phyloP scores from a whole-genome alignment of 345 rosid species.

The Eucalyptus cloeziana region DNA sequence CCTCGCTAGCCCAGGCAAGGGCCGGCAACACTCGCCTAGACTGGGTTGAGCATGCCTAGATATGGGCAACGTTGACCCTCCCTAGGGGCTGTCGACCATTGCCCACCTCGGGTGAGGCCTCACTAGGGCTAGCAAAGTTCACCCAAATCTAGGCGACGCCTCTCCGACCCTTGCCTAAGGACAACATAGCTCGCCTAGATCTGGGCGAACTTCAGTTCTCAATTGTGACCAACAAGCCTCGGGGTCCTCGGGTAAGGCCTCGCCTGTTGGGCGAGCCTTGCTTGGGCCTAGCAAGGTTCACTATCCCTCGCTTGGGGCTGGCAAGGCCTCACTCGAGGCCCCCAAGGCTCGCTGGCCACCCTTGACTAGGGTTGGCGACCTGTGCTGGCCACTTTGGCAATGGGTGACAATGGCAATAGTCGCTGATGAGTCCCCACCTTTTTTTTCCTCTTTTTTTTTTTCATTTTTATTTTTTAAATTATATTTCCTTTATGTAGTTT shows the following conservation, averaged over 20 bases:
- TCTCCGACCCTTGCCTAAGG: fast-evolving
- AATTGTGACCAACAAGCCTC: fast-evolving
- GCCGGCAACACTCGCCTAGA: too few relatives aligned
- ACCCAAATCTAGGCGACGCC: fast-evolving
- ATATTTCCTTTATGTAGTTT: too few relatives aligned
- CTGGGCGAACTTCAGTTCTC: fast-evolving
- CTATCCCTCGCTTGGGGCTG: too few relatives aligned
- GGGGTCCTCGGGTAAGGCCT: fast-evolving
- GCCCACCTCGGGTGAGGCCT: fast-evolving
- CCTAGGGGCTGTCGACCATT: fast-evolving
- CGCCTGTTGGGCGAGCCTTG: fast-evolving
- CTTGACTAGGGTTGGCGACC: fast-evolving
- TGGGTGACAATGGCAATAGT: fast-evolving
- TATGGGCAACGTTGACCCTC: too few relatives aligned
- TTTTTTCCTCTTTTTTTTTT: fast-evolving
- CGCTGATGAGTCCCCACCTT: fast-evolving
- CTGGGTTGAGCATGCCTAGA: fast-evolving
- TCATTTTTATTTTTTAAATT: too few relatives aligned
- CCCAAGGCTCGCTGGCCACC: too few relatives aligned
- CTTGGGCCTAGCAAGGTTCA: fast-evolving
- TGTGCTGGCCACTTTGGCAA: fast-evolving
- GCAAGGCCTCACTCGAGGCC: too few relatives aligned
- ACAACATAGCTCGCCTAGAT: too few relatives aligned
- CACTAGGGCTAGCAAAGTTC: too few relatives aligned
- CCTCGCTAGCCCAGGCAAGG: too few relatives aligned